Base-by-base conservation (phyloP, 1,284 basidiomycete species). In the Puccinia novopanici region DNA sequence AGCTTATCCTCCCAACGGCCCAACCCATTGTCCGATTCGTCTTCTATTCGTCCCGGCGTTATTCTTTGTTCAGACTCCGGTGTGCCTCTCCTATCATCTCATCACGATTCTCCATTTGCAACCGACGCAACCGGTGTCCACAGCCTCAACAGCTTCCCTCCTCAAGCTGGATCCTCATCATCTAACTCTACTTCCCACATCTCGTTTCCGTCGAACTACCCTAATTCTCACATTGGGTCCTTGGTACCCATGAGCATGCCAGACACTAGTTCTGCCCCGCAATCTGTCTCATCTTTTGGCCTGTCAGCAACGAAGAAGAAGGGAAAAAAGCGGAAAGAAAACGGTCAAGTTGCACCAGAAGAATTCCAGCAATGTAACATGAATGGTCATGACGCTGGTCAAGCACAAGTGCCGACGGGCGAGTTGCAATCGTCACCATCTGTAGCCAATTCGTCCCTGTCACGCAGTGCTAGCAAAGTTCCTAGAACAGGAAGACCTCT, bases 1-100 rank as follows among this genome's bases (percentile, higher is more conserved):
- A 71, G 52, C n/a, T 37, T 71, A 37, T n/a, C 50, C 45, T 67
- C 75, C 19, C 73, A 63, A 48, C 59, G 57, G 0, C 55, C 42
- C 22, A 59, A 59, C 48, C 81, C 81, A 48, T 82, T 85, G 70
- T 83, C 85, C 6, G 84, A 86, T 52, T 83, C 85, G 8, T 81
- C 85, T 67, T 85, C 84, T 82, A 84, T 59, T 82, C 84, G 10
- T 84, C 84, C 61, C n/a, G 17, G 45, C 55, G 27, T 55, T 5
- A 40, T 68, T 27, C 75, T 77, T n/a, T 40, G 61, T 57, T 15
- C 63, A 54, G 59, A 65, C 5, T 55, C 17, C 37, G 50, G 17
- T 5, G 30, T 68, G 27, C 54, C 27, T 13, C 40, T 55, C 30
- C 48, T 67, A 57, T 77, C 63, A 8, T 15, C 30, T 68, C 75